Evolutionary conservation across 2,329 filamentous ascomycete genomes (phyloP).

Genomic region (Ceratocystis colombiana): DNA sequence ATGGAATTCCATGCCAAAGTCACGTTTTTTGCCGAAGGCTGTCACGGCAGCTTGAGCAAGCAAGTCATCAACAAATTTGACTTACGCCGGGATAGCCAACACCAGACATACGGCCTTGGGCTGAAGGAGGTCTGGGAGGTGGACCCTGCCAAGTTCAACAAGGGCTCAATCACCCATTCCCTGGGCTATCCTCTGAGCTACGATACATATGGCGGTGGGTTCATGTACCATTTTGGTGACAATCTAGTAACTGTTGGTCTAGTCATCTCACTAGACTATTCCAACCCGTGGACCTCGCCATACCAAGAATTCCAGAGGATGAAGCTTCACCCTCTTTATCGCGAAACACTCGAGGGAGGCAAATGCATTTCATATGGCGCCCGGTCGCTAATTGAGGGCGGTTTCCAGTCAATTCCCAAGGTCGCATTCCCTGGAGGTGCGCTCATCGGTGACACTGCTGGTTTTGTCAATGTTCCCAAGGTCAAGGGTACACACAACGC

Average conservation of each 20-base stretch:
- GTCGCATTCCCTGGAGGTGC: conserved; percentile 93
- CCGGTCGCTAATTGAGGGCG: conserved; percentile 82
- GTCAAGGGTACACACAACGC: conserved; percentile 97
- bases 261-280: conserved; percentile 88
- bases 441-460: conserved; percentile 89
- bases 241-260: conserved; percentile 88
- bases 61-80: conserved; percentile 93
- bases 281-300: conserved; percentile 91
- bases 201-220: conserved; percentile 93
- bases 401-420: conserved; percentile 95
- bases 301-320: conserved; percentile 97
- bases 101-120: conserved; percentile 89
- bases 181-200: conserved; percentile 83
- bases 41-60: conserved; percentile 90
- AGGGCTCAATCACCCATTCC: conserved; percentile 75
- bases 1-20: conserved; percentile 96
- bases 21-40: conserved; percentile 88
- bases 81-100: conserved; percentile 74
- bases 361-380: conserved; percentile 97
- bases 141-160: conserved; percentile 80
- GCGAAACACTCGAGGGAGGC: conserved; percentile 76
- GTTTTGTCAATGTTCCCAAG: conserved; percentile 95
- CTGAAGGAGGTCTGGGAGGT: conserved; percentile 98
- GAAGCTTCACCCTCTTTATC: conserved; percentile 93
- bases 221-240: conserved; percentile 98